A percentile compares a stretch with the other conserved stretches of the same genome.
These are phyloP conservation scores for Combretum micranthum DNA, from an alignment of 345 rosid species.

Conservation along the genomic window DNA sequence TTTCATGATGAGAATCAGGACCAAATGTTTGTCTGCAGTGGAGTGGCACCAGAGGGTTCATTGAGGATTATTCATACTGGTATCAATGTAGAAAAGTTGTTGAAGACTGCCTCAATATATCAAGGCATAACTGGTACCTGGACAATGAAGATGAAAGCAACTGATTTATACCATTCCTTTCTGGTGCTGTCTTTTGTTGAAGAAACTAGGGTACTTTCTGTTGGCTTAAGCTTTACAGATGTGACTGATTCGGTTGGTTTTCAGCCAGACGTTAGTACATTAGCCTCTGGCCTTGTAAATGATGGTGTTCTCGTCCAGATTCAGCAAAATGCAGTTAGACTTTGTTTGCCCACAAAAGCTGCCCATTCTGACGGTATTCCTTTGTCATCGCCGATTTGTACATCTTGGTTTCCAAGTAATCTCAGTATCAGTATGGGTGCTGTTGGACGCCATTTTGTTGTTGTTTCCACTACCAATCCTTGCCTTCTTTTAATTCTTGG, in stretches of 20 bases:
- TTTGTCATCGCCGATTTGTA: constrained; percentile 60
- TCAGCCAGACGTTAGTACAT: constrained; percentile 85
- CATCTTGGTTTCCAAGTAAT: constrained; percentile 75
- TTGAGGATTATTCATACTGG: constrained; percentile 88
- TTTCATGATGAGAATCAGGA: constrained; percentile 81
- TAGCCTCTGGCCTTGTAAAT: constrained; percentile 83
- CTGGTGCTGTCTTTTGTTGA: constrained; percentile 93
- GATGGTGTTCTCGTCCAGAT: constrained; percentile 86
- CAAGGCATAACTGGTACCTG: constrained; percentile 93
- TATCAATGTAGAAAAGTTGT: constrained; percentile 69
- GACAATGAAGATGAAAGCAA: constrained; percentile 72
- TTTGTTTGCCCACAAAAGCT: constrained; percentile 79
- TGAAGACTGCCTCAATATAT: constrained; percentile 81
- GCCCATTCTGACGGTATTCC: constrained; percentile 81
- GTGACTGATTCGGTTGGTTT: constrained; percentile 95
- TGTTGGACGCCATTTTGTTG: constrained; percentile 61
- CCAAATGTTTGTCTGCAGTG: constrained; percentile 94
- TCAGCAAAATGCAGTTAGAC: constrained; percentile 74
- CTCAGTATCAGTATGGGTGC: constrained; percentile 89
- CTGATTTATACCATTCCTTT: constrained; percentile 79
- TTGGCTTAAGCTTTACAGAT: constrained; percentile 90
- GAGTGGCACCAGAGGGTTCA: constrained; percentile 95
- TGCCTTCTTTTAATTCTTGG: constrained; percentile 76
- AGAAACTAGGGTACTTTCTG: constrained; percentile 91
- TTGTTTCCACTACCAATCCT: constrained; percentile 91